Conservation (phyloP, 2,329 filamentous ascomycete species). For the Exophiala lecanii-corni region DNA sequence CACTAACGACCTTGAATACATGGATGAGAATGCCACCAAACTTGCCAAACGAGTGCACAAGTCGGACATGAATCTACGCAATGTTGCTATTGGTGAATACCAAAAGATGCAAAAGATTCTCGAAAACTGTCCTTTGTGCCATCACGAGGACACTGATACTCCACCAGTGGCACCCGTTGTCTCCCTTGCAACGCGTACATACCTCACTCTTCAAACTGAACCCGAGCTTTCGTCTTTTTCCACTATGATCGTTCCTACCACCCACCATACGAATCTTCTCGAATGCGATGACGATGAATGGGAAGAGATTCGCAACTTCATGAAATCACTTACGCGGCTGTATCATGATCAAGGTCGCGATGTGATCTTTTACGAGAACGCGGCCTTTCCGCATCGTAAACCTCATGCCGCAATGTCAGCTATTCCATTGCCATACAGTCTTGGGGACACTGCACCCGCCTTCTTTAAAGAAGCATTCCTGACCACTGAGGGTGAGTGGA, state of each 20-base stretch:
- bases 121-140: conserved; percentile 83
- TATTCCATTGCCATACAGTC: conserved; percentile 80
- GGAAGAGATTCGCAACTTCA: conserved; percentile 98
- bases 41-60: conserved; percentile 83
- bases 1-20: conserved; percentile 87
- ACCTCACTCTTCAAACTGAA: conserved; percentile 80
- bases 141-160: conserved; percentile 76
- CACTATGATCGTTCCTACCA: conserved; percentile 81
- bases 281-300: conserved; percentile 99
- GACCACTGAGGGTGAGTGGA: conserved; percentile 84
- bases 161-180: conserved; percentile 81
- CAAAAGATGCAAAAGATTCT: conserved; percentile 84
- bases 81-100: conserved; percentile 79
- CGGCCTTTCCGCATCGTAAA: conserved; percentile 71
- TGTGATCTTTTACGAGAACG: conserved; percentile 97
- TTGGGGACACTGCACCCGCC: conserved; percentile 87
- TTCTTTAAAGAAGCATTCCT: conserved; percentile 96
- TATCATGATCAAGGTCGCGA: conserved; percentile 91
- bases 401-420: conserved; percentile 80
- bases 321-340: conserved; percentile 91
- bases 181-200: conserved; percentile 79
- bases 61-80: conserved; percentile 81
- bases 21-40: conserved; percentile 93
- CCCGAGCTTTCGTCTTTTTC: conserved; percentile 81
- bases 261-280: conserved; percentile 84